These are phyloP conservation scores for Termitomyces titanicus DNA, from an alignment of 768 basidiomycete species.

Conservation along the genomic window DNA sequence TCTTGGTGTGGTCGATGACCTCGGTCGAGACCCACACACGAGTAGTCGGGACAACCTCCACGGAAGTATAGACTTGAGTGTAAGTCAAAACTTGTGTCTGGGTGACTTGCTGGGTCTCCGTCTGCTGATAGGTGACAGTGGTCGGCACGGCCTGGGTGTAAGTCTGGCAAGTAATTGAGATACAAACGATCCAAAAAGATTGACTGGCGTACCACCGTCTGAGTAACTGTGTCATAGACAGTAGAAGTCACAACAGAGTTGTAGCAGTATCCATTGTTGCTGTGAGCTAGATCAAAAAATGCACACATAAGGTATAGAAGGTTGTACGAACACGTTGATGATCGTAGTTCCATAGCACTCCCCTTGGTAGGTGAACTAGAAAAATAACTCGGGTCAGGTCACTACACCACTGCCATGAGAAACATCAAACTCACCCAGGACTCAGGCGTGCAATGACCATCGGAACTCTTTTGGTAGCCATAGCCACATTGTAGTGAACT, in stretches of 20 bases:
- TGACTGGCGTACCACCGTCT: slow-evolving; percentile 20
- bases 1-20: slow-evolving; percentile 54
- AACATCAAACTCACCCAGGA: slow-evolving; percentile 49
- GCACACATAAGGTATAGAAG: not conserved
- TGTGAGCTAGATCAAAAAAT: slow-evolving; percentile 10
- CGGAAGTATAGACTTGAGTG: slow-evolving; percentile 47
- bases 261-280: slow-evolving; percentile 21
- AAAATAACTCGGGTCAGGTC: slow-evolving; percentile 3
- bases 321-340: slow-evolving; percentile 31
- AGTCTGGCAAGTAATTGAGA: slow-evolving; percentile 11
- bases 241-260: slow-evolving; percentile 35
- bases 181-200: not conserved
- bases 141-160: slow-evolving; percentile 34
- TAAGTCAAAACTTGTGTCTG: slow-evolving; percentile 37
- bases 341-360: slow-evolving; percentile 68
- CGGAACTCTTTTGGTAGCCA: slow-evolving; percentile 52
- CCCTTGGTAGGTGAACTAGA: slow-evolving; percentile 35
- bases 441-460: slow-evolving; percentile 51
- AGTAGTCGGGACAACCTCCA: slow-evolving; percentile 58
- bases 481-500: slow-evolving; percentile 67
- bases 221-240: slow-evolving; percentile 27
- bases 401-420: not conserved
- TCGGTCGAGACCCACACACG: slow-evolving; percentile 66
- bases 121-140: slow-evolving; percentile 39
- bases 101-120: slow-evolving; percentile 28